Evolutionary conservation across 306 rosid genomes (phyloP).

Genomic region (Elaeagnus macrophylla): DNA sequence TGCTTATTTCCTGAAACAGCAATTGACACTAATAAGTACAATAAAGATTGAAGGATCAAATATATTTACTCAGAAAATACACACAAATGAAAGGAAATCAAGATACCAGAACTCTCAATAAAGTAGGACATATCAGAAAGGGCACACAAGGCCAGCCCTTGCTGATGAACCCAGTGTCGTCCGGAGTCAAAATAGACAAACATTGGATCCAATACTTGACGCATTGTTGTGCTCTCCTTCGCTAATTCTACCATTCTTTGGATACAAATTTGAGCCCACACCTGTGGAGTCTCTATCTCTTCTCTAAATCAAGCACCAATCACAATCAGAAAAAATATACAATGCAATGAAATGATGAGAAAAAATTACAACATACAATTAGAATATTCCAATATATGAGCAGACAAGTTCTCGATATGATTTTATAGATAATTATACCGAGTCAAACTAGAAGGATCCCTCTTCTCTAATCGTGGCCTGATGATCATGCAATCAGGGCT

Average conservation of each 20-base stretch:
- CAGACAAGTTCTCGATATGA: not conserved
- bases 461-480: conserved; percentile 63
- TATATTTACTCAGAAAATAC: not conserved
- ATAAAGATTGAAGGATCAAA: not conserved
- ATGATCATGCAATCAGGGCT: conserved; percentile 38
- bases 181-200: conserved; percentile 76
- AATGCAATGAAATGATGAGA: not conserved
- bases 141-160: conserved; percentile 70
- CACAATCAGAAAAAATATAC: not conserved
- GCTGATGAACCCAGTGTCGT: conserved; percentile 61
- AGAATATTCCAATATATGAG: not conserved
- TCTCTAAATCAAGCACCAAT: conserved; percentile 40
- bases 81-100: conserved; percentile 1
- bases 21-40: conserved; percentile 9
- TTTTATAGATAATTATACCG: conserved; percentile 38
- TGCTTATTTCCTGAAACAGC: conserved; percentile 63
- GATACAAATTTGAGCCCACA: conserved; percentile 86
- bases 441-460: conserved; percentile 64
- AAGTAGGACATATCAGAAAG: conserved; percentile 75
- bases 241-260: conserved; percentile 86
- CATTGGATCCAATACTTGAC: conserved; percentile 81
- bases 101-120: conserved; percentile 60
- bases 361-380: conserved; percentile 1
- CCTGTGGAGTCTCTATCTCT: conserved; percentile 74
- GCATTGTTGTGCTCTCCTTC: conserved; percentile 91